Base-by-base conservation (phyloP, 495 filamentous ascomycete species). In the Penicillium canariense region DNA sequence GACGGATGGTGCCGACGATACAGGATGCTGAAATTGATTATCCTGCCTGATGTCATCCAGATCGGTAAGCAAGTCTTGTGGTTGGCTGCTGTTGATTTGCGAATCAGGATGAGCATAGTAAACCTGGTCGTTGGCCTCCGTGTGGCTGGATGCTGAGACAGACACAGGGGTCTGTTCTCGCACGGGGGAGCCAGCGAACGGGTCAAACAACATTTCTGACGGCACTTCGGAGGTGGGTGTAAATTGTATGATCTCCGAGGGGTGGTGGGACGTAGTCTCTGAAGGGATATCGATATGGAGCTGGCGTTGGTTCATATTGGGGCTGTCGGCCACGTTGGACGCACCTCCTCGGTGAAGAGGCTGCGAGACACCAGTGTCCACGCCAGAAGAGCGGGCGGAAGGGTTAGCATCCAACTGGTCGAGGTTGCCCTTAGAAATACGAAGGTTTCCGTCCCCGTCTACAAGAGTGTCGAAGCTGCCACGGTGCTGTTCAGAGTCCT, bases 261-360 rank as follows among this genome's bases (percentile, higher is more conserved):
- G 68, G 30, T 70, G 69, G 35, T 58, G 66, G 10, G 74, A 70
- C 11, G 68, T 20, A 12, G 66, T 59, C n/a, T 70, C 66, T 1
- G 71, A 68, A 20, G 71, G 66, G 14, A 76, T 69, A 5, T 61
- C 64, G 34, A 73, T 14, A 40, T 63, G 69, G 27, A 73, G 48
- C 18, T 43, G 45, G 49, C 63, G 52, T 18, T 25, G 52, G 17
- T 56, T 55, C 27, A 55, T 42, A 2, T 36, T 38, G 28, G 39
- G 32, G 8, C 38, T 58, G 26, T 76, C 68, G 34, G 72, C 66
- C 30, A 81, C 79, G 34, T 69, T 68, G 45, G 80, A 66, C 38
- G 64, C 66, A 38, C 57, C 69, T 83, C 83, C 60, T 82, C 88
- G 50, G 65, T 73, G 67, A 81, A 88, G 22, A 79, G 84, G 67